Base-by-base conservation (phyloP, 2,329 filamentous ascomycete genomes). In the Aspergillus neotritici region DNA sequence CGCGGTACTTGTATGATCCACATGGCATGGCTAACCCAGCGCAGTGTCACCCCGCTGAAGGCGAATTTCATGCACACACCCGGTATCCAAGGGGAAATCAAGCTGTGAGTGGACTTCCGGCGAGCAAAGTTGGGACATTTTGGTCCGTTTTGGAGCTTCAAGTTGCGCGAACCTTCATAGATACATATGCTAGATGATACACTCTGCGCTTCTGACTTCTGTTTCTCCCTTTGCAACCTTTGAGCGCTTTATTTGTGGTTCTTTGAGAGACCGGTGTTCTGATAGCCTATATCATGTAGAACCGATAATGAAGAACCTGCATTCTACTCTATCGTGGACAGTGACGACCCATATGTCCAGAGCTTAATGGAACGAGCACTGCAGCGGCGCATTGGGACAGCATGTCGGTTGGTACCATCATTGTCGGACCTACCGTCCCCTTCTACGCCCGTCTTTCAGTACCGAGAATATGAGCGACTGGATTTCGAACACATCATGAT, bases 271-370 rank as follows among this genome's bases (percentile, higher is more conserved):
- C 35, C 44, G 45, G 45, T 32, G 44, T 59, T 65, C 61, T 63
- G 57, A 65, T 66, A 61, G 53, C 50, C 41, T 40, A 56, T 51
- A 51, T 53, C 44, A 41, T 61, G 61, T 66, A 67, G 63, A 59
- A 58, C 60, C 48, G 53, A 58, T 54, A 57, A 54, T 44, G 54
- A 56, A 43, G 54, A 57, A 42, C 57, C 68, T 43, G 65, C 70
- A 32, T 66, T 88, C 51, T 82, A 87, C 67, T 87, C 86, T 39
- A 65, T 91, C 39, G 73, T 96, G 56, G 77, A 88, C 60, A 96
- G 95, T 66, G 87, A 89, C 57, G 89, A 96, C 62, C 62, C 75
- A 34, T 98, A 97, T 62, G 87, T 97, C 7, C 87, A 96, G 59
- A 87, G 87, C 1, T 77, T 97, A 31, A 83, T 97, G 47, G 65